Percentiles rank a stretch among this genome's conserved stretches.
These are phyloP conservation scores for Acmispon strigosus DNA, from an alignment of 306 rosid species.

Conservation along the genomic window DNA sequence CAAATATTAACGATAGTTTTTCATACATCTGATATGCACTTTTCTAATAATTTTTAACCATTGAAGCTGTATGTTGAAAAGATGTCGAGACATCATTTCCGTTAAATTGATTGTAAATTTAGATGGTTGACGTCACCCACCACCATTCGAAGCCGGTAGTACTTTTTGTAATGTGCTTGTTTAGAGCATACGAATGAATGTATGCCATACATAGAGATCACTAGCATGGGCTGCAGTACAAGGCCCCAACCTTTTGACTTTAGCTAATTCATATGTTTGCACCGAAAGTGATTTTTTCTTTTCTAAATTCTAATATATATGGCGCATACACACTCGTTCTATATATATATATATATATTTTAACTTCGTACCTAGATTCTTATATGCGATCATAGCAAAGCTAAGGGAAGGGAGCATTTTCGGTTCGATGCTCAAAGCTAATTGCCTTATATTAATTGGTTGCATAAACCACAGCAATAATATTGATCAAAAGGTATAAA, in stretches of 20 bases:
- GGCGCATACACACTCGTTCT: background rate
- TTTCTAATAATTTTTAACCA: no score
- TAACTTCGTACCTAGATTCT: no score
- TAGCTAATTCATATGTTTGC: background rate
- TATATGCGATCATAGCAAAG: background rate
- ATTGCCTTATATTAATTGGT: background rate
- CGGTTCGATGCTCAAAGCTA: background rate
- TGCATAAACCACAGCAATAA: background rate
- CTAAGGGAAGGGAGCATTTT: background rate
- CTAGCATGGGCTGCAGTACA: background rate
- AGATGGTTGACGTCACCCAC: no score
- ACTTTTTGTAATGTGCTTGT: background rate
- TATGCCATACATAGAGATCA: background rate
- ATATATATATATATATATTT: background rate
- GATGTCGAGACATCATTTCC: no score
- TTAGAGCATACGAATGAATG: background rate
- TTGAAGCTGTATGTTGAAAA: no score
- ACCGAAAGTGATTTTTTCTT: background rate
- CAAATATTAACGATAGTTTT: no score
- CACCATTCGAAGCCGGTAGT: background rate
- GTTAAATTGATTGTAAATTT: no score
- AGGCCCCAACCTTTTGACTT: conserved; percentile 21
- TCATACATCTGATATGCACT: no score
- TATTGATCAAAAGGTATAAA: background rate
- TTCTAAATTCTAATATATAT: background rate